These are phyloP conservation scores for Erodium maritimum DNA, from an alignment of 345 rosid genomes.

Conservation along the genomic window DNA sequence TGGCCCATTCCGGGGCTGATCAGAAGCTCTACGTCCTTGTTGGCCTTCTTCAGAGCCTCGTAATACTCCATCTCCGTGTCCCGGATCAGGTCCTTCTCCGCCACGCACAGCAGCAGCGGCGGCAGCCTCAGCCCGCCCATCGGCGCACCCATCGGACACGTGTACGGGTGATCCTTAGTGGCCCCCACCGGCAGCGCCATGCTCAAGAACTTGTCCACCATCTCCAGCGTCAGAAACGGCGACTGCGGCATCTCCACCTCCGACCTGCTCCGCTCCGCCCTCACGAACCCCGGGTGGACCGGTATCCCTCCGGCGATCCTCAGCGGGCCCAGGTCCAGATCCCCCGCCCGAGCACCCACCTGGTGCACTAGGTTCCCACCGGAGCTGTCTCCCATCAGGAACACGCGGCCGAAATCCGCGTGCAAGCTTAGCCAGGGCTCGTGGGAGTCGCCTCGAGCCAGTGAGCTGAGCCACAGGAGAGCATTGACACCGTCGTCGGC, in stretches of 20 bases:
- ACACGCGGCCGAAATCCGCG: constrained; percentile 29
- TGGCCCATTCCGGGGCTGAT: constrained; percentile 42
- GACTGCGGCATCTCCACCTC: constrained; percentile 49
- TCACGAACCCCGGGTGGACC: constrained; percentile 39
- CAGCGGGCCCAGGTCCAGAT: constrained; percentile 12
- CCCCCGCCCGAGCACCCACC: constrained; percentile 29
- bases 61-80: constrained; percentile 55
- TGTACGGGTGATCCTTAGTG: constrained; percentile 42
- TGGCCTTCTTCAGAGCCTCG: constrained; percentile 35
- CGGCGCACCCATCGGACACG: constrained; percentile 48
- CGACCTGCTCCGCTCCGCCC: constrained; percentile 43
- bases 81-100: constrained; percentile 33
- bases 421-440: constrained; percentile 24
- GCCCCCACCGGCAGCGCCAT: constrained; percentile 32
- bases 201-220: constrained; percentile 46
- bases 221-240: constrained; percentile 40
- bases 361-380: constrained; percentile 36
- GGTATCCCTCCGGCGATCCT: constrained; percentile 32
- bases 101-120: constrained; percentile 36
- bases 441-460: constrained; percentile 15
- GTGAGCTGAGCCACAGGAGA: constrained; percentile 31
- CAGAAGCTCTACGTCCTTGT: constrained; percentile 34
- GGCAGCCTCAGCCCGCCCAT: constrained; percentile 31
- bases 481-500: constrained; percentile 28
- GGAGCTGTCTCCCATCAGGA: constrained; percentile 39